Conservation (phyloP, 345 rosid species). For the Stellera chamaejasme region DNA sequence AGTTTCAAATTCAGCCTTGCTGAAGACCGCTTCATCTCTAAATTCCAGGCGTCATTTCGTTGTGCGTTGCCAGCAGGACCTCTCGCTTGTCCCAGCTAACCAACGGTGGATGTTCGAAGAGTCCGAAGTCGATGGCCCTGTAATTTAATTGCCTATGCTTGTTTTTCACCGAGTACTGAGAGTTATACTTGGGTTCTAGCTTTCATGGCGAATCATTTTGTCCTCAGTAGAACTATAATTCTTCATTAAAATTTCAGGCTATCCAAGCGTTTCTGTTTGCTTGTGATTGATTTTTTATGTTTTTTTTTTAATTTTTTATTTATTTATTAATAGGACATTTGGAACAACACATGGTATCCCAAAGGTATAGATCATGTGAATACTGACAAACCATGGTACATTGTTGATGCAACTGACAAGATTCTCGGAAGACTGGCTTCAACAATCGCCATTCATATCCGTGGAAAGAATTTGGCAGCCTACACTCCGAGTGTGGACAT, state of each 20-base stretch:
- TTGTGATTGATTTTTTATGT: background rate
- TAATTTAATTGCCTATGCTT: conserved; percentile 15
- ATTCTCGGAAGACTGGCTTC: conserved; percentile 89
- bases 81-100: conserved; percentile 45
- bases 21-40: conserved; percentile 10
- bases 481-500: conserved; percentile 97
- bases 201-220: background rate
- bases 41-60: conserved; percentile 23
- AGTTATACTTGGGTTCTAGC: background rate
- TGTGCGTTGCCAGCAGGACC: conserved; percentile 38
- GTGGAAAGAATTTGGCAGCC: conserved; percentile 86
- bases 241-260: background rate
- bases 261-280: background rate
- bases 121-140: conserved; percentile 60
- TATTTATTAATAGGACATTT: conserved; percentile 57
- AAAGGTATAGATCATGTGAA: conserved; percentile 81
- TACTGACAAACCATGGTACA: conserved; percentile 76
- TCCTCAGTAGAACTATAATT: too few relatives aligned
- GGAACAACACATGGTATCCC: conserved; percentile 98
- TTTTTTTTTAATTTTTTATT: background rate
- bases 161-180: too few relatives aligned
- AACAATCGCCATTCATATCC: conserved; percentile 75
- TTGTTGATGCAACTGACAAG: conserved; percentile 90
- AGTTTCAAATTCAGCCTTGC: conserved; percentile 23
- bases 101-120: conserved; percentile 74